Evolutionary conservation across 2,329 filamentous ascomycete species (phyloP).

Genomic region (Xylariomycetidae sp.): DNA sequence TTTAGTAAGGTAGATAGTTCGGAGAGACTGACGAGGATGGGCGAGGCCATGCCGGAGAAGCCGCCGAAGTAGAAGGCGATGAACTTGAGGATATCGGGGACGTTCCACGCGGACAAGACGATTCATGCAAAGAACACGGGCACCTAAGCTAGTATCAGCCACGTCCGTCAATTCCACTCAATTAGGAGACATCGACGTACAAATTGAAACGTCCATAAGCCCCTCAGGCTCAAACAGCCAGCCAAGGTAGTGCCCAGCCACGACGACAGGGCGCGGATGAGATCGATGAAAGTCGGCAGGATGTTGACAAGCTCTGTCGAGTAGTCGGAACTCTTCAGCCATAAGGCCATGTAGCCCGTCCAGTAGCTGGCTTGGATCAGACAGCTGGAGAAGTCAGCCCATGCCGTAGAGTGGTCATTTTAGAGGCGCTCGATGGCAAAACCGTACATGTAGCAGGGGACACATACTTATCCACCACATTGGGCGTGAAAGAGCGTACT

Average conservation of each 20-base stretch:
- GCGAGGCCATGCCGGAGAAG: constrained; percentile 26
- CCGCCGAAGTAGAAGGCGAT: constrained; percentile 27
- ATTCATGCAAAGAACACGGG: constrained; percentile 23
- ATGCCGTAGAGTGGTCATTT: too few relatives aligned
- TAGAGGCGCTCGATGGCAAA: too few relatives aligned
- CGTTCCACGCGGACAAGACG: constrained; percentile 25
- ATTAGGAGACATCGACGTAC: constrained; percentile 1
- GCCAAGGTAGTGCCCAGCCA: constrained; percentile 46
- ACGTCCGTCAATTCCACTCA: neutral
- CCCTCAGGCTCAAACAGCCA: constrained; percentile 23
- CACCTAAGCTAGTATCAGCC: neutral
- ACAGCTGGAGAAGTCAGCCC: neutral
- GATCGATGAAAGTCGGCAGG: constrained; percentile 43
- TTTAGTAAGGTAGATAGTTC: neutral
- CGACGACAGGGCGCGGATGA: constrained; percentile 43
- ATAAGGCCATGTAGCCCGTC: constrained; percentile 45
- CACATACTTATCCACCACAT: constrained; percentile 20
- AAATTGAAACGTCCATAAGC: constrained; percentile 23
- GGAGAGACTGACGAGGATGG: constrained; percentile 12
- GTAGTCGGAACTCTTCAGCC: constrained; percentile 46
- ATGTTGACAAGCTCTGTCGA: constrained; percentile 44
- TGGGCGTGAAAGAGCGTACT: constrained; percentile 14
- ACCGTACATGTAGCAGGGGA: constrained; percentile 9
- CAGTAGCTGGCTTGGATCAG: constrained; percentile 36
- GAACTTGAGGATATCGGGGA: constrained; percentile 25